Evolutionary conservation across 106 monocot genomes (phyloP).

Genomic region (Acorus calamus): DNA sequence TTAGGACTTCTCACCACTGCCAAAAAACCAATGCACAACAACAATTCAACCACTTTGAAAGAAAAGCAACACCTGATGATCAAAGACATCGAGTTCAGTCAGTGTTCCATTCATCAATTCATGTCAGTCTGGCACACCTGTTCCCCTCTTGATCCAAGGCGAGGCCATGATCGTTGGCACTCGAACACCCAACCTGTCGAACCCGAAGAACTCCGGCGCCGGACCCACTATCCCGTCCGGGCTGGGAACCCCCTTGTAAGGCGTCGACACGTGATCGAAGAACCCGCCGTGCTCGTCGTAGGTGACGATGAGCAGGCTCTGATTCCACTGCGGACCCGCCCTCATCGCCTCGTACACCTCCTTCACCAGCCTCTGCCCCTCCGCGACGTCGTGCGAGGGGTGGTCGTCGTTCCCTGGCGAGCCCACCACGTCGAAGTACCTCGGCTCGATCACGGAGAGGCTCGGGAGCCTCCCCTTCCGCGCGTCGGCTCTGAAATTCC

Average conservation of each 20-base stretch:
- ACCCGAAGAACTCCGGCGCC: conserved; percentile 43
- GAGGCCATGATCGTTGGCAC: conserved; percentile 79
- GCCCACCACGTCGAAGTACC: conserved; percentile 46
- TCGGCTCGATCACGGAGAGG: conserved; percentile 63
- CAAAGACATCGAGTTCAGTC: no score
- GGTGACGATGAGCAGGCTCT: conserved; percentile 47
- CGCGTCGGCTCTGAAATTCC: conserved; percentile 40
- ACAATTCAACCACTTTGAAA: background rate
- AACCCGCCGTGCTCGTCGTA: conserved; percentile 91
- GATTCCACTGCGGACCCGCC: conserved; percentile 66
- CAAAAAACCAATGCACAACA: background rate
- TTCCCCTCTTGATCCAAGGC: conserved; percentile 81
- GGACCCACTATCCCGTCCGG: conserved; percentile 52
- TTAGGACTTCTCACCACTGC: conserved; percentile 45
- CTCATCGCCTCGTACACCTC: conserved; percentile 72
- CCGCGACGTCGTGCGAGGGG: conserved; percentile 67
- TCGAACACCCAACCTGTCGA: conserved; percentile 65
- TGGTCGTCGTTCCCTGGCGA: conserved; percentile 62
- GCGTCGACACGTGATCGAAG: conserved; percentile 72
- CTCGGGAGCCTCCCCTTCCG: conserved; percentile 32
- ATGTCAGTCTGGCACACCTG: conserved; percentile 17
- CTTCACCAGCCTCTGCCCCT: conserved; percentile 73
- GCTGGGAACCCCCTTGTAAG: conserved; percentile 51
- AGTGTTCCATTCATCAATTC: no score
- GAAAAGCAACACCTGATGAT: background rate